These are phyloP conservation scores for Ophiostoma populinum DNA, from an alignment of 2,329 filamentous ascomycete species.

Conservation along the genomic window DNA sequence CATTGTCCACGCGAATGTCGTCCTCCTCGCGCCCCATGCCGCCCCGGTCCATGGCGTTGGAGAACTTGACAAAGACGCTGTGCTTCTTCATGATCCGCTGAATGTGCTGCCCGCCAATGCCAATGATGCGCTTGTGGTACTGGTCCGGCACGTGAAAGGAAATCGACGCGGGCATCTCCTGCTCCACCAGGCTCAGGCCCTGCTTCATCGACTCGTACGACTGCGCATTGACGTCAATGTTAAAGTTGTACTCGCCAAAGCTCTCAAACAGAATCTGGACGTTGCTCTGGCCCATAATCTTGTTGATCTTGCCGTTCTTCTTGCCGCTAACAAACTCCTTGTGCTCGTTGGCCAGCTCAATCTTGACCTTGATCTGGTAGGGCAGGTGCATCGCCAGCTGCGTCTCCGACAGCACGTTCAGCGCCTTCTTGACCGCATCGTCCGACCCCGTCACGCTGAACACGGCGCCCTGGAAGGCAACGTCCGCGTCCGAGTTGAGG, in stretches of 20 bases:
- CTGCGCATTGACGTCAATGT: slow-evolving; percentile 88
- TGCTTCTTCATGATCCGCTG: slow-evolving; percentile 99
- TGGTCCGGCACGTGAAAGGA: slow-evolving; percentile 98
- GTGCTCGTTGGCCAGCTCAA: slow-evolving; percentile 96
- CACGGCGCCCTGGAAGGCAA: slow-evolving; percentile 83
- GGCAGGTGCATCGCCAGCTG: slow-evolving; percentile 73
- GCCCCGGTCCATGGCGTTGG: slow-evolving; percentile 92
- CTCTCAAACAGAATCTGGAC: slow-evolving; percentile 98
- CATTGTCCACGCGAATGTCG: slow-evolving; percentile 96
- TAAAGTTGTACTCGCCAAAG: slow-evolving; percentile 99
- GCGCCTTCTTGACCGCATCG: slow-evolving; percentile 87
- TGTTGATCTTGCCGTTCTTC: slow-evolving; percentile 99
- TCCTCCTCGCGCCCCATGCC: slow-evolving; percentile 91
- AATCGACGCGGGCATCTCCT: slow-evolving; percentile 98
- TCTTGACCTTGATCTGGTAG: slow-evolving; percentile 92
- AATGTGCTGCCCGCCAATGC: slow-evolving; percentile 95
- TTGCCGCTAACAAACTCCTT: slow-evolving; percentile 99
- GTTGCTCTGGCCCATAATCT: slow-evolving; percentile 99
- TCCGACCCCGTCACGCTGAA: slow-evolving; percentile 93
- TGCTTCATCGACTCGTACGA: slow-evolving; percentile 91
- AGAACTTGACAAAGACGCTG: slow-evolving; percentile 98
- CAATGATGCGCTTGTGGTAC: slow-evolving; percentile 98
- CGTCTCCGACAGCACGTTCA: slow-evolving; percentile 83
- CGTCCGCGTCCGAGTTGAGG: slow-evolving; percentile 86
- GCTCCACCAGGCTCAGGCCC: slow-evolving; percentile 80